Evolutionary conservation across 106 monocot genomes (phyloP), one percentile per base, ranked within the genome.

Genomic region (Chionographis japonica): DNA sequence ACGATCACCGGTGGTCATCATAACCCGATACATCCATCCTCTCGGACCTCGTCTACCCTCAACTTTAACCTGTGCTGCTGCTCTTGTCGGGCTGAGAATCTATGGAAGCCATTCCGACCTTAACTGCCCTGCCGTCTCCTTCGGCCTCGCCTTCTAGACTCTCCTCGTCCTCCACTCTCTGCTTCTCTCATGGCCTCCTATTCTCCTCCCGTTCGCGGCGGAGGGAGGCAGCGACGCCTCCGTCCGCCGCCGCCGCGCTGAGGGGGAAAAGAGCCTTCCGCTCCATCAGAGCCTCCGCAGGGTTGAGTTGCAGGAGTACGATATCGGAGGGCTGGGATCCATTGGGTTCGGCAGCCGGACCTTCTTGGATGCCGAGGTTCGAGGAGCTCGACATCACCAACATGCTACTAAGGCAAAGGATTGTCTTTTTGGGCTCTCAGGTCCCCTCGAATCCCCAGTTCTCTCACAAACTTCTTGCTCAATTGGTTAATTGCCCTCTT

Each of bases 361-460:
- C 89, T 13, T 79, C 87, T 53, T 80, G 82, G 77, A 64, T 85
- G 84, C 86, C 83, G 16, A 85, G 81, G 53, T 67, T 89, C 63
- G 90, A 93, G 53, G 92, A 92, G 56, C 76, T 98, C 20, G 98
- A 98, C 40, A 75, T 85, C 49, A 93, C 80, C 27, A 93, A 98
- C 73, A 98, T 90, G 98, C 98, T 98, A 61, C 87, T 98, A 57
- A 75, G 72, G 60, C 98, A 98, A 80, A 67, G 98, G 58, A 87
- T 98, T 56, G 80, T 98, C 72, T 98, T 98, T 71, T 65, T 98
- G 51, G 98, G 93, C 8, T 93, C 92, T 58, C 93, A 89, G 90
- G 98, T 98, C 9, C 43, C 11, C 7, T 50, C 27, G 27, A 27
- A 27, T 27, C 27, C 27, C 27, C 27, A 27, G 27, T 27, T 27